Base-by-base conservation (phyloP, 805 yeast species). In the Suhomyces vadensis region DNA sequence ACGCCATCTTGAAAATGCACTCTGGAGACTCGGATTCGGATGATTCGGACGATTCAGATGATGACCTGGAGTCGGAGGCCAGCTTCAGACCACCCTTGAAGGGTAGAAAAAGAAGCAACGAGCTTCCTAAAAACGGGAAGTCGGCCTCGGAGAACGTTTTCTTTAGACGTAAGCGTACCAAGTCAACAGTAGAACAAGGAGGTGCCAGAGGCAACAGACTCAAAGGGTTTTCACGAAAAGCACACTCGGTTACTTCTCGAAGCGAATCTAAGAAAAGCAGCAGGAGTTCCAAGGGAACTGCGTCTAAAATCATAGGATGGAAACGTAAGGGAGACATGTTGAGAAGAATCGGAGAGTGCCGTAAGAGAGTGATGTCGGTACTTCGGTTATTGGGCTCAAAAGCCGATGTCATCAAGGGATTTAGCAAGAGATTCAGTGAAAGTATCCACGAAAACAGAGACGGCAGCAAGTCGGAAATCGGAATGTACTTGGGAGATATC, bases 351-450 rank as follows among this genome's bases (percentile, higher is more conserved):
- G 99, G 98, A 31, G 98, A 91, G 60, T 86, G 96, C 51, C 83
- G 99, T 48, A 90, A 90, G 60, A 73, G 96, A 33, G 97, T 94
- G 1, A 92, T 92, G 98, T 82, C 94, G 13, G 76, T 94, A 21
- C 70, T 89, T 49, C 70, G 98, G 42, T 73, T 94, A 37, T 65
- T 94, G 43, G 95, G 96, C 2, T 83, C 89, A 40, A 94, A 94
- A 66, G 98, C 97, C 0, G 99, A 94, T 65, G 99, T 94, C n/a
- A 88, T 94, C 53, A 88, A 87, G 58, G 97, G 97, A 0, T 90
- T 94, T 60, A 85, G 96, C 38, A 94, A 94, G 61, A 72, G 97
- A 47, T 89, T 94, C 60, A 85, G 82, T 51, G 96, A 90, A 54
- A 88, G 51, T 1, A 41, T 49, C 20, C 36, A 46, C 33, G 54